A percentile compares a stretch with the other conserved stretches of the same genome.
Evolutionary conservation across 352 stramenopile species (phyloP).

Genomic region (Thalassiosira hispida): DNA sequence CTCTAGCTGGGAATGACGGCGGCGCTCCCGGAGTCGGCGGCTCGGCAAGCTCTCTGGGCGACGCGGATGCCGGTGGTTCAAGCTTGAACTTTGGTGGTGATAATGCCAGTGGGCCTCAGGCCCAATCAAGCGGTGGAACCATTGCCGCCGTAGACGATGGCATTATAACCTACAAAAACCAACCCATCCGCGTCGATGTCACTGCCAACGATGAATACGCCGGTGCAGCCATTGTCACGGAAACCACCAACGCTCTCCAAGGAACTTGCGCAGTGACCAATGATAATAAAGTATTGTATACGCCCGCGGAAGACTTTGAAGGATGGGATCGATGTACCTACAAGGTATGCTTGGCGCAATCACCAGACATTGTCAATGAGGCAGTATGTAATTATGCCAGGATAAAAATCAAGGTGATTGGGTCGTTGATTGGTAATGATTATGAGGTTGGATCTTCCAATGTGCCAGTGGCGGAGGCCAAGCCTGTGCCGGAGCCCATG

Average conservation of each 20-base stretch:
- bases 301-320: slow-evolving; percentile 18
- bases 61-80: neutral
- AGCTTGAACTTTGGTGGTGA: too few relatives aligned
- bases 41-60: neutral
- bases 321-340: slow-evolving; percentile 41
- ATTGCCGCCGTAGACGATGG: neutral
- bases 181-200: slow-evolving; percentile 7
- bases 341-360: slow-evolving; percentile 18
- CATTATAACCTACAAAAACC: neutral
- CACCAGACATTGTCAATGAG: slow-evolving; percentile 22
- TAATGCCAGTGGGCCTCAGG: neutral
- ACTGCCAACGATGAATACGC: slow-evolving; percentile 6
- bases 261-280: slow-evolving; percentile 18
- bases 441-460: too few relatives aligned
- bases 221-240: neutral
- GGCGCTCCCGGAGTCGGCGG: neutral
- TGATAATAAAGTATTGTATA: slow-evolving; percentile 44
- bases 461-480: neutral
- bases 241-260: slow-evolving; percentile 8
- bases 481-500: neutral
- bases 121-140: neutral
- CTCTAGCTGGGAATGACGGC: neutral
- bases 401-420: slow-evolving; percentile 11
- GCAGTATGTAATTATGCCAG: slow-evolving; percentile 1
- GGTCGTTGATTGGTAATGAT: too few relatives aligned